phyloP scores from a whole-genome alignment of 2,329 filamentous ascomycete species.

The Beauveria sp. region DNA sequence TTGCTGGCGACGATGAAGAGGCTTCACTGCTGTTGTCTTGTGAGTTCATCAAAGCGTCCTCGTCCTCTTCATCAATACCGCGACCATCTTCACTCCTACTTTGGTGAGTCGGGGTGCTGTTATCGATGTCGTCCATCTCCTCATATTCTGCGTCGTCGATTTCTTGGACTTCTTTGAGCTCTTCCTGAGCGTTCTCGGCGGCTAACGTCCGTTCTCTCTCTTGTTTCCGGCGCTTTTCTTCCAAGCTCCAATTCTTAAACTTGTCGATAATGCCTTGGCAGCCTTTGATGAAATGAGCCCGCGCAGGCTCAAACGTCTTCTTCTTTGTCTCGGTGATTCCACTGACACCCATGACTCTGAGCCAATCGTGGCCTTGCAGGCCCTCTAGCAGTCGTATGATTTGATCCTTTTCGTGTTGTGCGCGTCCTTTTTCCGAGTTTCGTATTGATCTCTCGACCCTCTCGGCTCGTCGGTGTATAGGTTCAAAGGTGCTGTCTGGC shows the following conservation, averaged over 20 bases:
- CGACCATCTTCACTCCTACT: constrained; percentile 22
- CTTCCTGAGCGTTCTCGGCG: constrained; percentile 26
- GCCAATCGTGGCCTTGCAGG: constrained; percentile 85
- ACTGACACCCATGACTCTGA: constrained; percentile 83
- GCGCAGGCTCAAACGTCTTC: constrained; percentile 78
- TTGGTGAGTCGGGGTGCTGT: constrained; percentile 27
- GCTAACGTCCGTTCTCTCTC: constrained; percentile 57
- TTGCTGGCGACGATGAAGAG: constrained; percentile 41
- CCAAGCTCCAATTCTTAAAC: constrained; percentile 78
- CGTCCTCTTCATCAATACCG: constrained; percentile 34
- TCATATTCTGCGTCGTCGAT: constrained; percentile 19
- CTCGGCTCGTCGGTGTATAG: constrained; percentile 51
- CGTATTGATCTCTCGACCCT: constrained; percentile 54
- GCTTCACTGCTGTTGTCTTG: constrained; percentile 50
- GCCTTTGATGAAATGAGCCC: constrained; percentile 76
- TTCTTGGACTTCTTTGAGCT: constrained; percentile 27
- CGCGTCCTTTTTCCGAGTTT: constrained; percentile 58
- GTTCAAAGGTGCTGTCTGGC: constrained; percentile 46
- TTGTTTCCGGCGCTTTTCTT: constrained; percentile 75
- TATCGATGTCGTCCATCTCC: constrained; percentile 21
- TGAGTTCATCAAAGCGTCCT: constrained; percentile 22
- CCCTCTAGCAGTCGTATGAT: constrained; percentile 66
- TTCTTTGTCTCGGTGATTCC: constrained; percentile 78
- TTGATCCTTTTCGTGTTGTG: constrained; percentile 60
- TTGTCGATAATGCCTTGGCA: constrained; percentile 78